Evolutionary conservation across 192 early-diverging fungal genomes (phyloP).

Genomic region (Coemansia sp.): DNA sequence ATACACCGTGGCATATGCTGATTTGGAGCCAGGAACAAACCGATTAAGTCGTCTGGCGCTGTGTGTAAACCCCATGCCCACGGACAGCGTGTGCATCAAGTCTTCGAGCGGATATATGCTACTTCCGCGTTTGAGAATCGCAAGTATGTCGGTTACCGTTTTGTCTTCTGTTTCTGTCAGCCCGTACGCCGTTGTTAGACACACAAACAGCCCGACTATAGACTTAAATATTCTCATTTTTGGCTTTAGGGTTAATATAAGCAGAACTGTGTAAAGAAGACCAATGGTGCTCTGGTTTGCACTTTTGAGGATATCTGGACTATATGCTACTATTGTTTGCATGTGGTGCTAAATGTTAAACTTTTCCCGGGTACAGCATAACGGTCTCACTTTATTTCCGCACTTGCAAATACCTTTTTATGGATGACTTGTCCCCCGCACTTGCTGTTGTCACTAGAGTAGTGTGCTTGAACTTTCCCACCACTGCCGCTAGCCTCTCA

Average conservation of each 20-base stretch:
- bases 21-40: conserved; percentile 18
- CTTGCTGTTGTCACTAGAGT: not conserved
- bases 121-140: conserved; percentile 32
- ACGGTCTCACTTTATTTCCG: not conserved
- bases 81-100: conserved; percentile 31
- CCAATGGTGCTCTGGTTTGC: no score
- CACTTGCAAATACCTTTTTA: not conserved
- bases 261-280: no score
- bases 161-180: conserved; percentile 34
- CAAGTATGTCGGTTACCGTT: conserved; percentile 25
- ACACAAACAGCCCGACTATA: not conserved
- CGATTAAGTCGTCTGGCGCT: conserved; percentile 33
- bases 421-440: not conserved
- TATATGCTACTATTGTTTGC: no score
- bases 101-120: conserved; percentile 45
- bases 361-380: not conserved
- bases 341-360: not conserved
- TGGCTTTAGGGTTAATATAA: no score
- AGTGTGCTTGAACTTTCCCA: conserved; percentile 1
- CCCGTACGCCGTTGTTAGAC: conserved; percentile 10
- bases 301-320: no score
- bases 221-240: conserved; percentile 7
- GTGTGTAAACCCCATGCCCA: conserved; percentile 22
- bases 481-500: not conserved
- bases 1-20: conserved; percentile 32